Conservation (phyloP, 768 basidiomycete species). For the Macrolepiota fuliginosa region DNA sequence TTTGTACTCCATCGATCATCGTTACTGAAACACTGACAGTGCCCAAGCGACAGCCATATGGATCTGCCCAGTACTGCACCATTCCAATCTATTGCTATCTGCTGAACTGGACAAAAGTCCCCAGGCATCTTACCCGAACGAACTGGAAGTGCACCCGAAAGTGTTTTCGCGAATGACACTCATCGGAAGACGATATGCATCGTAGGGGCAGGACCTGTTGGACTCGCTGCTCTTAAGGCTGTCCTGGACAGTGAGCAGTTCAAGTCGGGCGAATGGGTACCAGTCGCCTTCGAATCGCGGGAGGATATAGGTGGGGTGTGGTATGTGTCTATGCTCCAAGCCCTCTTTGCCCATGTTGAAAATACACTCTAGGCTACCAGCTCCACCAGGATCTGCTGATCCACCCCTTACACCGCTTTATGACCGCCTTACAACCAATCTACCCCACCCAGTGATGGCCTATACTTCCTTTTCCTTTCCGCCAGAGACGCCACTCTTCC, state of each 20-base stretch:
- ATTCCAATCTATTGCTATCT: not conserved
- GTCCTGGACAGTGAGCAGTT: constrained; percentile 58
- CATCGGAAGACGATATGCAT: constrained; percentile 49
- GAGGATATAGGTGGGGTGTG: constrained; percentile 74
- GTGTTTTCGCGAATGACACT: not conserved
- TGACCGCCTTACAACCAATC: constrained; percentile 77
- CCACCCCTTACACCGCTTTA: constrained; percentile 72
- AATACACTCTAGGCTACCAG: constrained; percentile 47
- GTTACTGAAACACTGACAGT: not conserved
- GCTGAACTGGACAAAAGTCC: not conserved
- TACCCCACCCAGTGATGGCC: constrained; percentile 79
- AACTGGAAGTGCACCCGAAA: not conserved
- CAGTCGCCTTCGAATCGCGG: constrained; percentile 62
- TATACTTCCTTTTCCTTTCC: constrained; percentile 65
- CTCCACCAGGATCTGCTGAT: constrained; percentile 37
- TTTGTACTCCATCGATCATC: not conserved
- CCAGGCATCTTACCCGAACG: constrained; percentile 4
- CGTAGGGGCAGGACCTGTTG: constrained; percentile 75
- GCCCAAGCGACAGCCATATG: not conserved
- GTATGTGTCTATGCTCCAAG: constrained; percentile 35
- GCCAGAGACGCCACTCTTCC: constrained; percentile 69
- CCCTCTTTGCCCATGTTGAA: not conserved
- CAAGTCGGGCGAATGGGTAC: constrained; percentile 59
- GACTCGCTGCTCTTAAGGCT: constrained; percentile 67
- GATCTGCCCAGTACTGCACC: constrained; percentile 6